Evolutionary conservation across 208 protist genomes (phyloP), one percentile per base, ranked within the genome.

Genomic region (Acanthamoeba royreba): DNA sequence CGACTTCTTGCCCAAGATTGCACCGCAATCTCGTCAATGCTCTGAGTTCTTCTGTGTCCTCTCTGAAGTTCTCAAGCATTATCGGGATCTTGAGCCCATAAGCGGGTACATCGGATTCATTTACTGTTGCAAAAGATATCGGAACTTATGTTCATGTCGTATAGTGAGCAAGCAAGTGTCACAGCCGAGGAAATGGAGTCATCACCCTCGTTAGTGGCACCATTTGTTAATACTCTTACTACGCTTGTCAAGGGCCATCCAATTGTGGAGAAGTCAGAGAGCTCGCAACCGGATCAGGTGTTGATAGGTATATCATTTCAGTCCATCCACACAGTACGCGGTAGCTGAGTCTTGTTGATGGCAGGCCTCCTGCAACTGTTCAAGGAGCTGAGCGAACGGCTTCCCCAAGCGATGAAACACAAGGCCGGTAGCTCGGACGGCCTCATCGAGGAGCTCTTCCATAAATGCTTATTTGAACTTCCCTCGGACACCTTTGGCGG

Each of bases 401-500:
- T 81, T 33, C 33, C 69, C 19, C 69, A 43, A 25, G 69, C 9
- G 22, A 13, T 77, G 8, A 77, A 81, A 42, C 69, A 49, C 22
- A 22, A 25, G 69, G 15, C 40, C 40, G 69, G 35, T 19, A 17
- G 17, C 38, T 7, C 28, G 22, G 52, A 35, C 25, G 43, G 43
- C 33, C 43, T 92, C 28, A n/a, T 92, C 43, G 31, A 92, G 15
- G 87, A 92, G 88, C 25, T 97, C 25, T 97, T 96, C 89, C 35
- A 66, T 13, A 7, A 96, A 45, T 97, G 96, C 79, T 88, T 98
- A 1, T 97, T 97, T 92, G 94, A 93, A 17, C 94, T 97, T 52
- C 97, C 96, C 11, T 93, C 96, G 2, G 92, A 81, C 11, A 79
- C 88, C 25, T 66, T 91, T 19, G 69, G 96, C 58, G 95, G 92